phyloP scores from a whole-genome alignment of 495 filamentous ascomycete genomes.

The Daldinia grandis region DNA sequence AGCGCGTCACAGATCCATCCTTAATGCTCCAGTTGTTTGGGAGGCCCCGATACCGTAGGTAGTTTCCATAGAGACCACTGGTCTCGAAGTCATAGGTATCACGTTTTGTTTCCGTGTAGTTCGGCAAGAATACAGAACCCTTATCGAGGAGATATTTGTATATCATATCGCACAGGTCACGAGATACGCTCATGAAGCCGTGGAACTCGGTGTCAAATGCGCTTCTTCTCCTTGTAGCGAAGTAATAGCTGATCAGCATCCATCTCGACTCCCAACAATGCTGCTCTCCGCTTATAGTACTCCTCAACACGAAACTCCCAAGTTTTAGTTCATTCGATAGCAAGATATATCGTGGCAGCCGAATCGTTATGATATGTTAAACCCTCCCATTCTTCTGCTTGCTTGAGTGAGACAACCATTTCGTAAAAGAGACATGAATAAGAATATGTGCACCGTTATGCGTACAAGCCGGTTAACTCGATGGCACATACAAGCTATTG shows the following conservation, averaged over 20 bases:
- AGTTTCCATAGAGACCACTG: neutral
- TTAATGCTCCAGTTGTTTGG: neutral
- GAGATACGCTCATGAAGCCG: conserved; percentile 6
- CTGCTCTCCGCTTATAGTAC: neutral
- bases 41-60: neutral
- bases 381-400: neutral
- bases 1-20: neutral
- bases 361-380: neutral
- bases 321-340: neutral
- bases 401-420: neutral
- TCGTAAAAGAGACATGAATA: neutral
- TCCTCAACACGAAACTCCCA: neutral
- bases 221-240: neutral
- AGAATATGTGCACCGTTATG: neutral
- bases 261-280: neutral
- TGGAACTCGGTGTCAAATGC: conserved; percentile 1
- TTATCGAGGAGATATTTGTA: conserved; percentile 2
- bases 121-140: neutral
- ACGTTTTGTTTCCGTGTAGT: neutral
- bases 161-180: conserved; percentile 5
- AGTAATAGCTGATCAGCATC: neutral
- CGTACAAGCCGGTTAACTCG: neutral
- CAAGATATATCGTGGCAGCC: neutral
- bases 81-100: neutral
- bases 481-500: neutral